Conservation (phyloP, 1,284 basidiomycete genomes). For the Xerocomus tenax region DNA sequence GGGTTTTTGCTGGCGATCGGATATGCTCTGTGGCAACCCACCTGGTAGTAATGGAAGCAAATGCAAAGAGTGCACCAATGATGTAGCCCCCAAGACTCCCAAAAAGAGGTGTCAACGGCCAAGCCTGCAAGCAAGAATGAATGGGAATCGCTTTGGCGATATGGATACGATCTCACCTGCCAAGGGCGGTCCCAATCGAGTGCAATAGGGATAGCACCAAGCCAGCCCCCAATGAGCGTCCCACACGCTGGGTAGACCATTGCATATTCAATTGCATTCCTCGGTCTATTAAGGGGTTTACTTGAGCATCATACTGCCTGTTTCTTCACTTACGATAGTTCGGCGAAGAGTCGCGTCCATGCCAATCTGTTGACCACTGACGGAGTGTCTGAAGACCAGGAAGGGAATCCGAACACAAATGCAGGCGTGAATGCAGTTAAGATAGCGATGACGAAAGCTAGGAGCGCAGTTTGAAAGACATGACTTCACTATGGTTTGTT, state of each 20-base stretch:
- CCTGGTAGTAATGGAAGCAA: constrained; percentile 41
- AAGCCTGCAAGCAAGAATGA: constrained; percentile 43
- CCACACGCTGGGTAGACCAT: constrained; percentile 74
- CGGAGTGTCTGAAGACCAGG: constrained; percentile 35
- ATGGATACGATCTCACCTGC: constrained; percentile 56
- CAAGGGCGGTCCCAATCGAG: constrained; percentile 94
- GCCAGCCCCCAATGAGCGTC: constrained; percentile 68
- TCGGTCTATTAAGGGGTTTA: constrained; percentile 38
- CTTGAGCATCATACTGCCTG: not conserved
- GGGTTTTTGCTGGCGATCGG: constrained; percentile 14
- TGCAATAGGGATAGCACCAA: constrained; percentile 72
- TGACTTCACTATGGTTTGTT: constrained; percentile 34
- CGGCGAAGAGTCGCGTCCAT: constrained; percentile 73
- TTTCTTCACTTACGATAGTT: constrained; percentile 58
- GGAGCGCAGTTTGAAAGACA: constrained; percentile 51
- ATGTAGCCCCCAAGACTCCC: constrained; percentile 65
- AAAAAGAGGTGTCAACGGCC: constrained; percentile 70
- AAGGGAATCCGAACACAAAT: constrained; percentile 63
- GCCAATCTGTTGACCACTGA: constrained; percentile 43
- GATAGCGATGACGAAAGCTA: constrained; percentile 62
- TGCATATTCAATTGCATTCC: constrained; percentile 62
- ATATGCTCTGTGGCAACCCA: constrained; percentile 38
- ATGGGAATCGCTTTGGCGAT: not conserved
- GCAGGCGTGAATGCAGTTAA: constrained; percentile 62
- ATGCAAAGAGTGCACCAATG: constrained; percentile 49